These are phyloP conservation scores for Spathaspora sp. DNA, from an alignment of 1,139 yeast species.

Conservation along the genomic window DNA sequence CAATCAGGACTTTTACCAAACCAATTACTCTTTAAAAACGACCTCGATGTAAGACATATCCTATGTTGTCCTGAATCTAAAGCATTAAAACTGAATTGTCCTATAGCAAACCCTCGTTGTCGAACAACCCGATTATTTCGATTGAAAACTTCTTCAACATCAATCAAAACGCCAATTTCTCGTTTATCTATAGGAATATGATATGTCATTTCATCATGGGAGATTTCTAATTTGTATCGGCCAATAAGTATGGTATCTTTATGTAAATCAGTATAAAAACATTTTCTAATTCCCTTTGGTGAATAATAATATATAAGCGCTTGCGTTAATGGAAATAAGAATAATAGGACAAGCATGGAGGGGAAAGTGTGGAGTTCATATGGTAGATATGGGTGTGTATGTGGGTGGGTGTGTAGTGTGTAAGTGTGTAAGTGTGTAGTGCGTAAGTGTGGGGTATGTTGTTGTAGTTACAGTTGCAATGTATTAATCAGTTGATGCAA, in stretches of 20 bases:
- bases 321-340: conserved; percentile 1
- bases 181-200: conserved; percentile 36
- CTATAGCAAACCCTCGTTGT: conserved; percentile 57
- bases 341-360: neutral
- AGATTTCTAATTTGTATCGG: conserved; percentile 55
- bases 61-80: conserved; percentile 72
- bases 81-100: conserved; percentile 69
- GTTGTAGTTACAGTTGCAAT: no score
- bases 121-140: conserved; percentile 66
- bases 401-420: neutral
- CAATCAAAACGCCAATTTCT: conserved; percentile 41
- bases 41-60: conserved; percentile 66
- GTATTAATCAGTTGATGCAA: no score
- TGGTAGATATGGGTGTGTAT: neutral
- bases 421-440: no score
- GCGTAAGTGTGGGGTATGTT: neutral
- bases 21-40: conserved; percentile 31
- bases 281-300: conserved; percentile 57
- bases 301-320: conserved; percentile 47
- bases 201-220: conserved; percentile 45
- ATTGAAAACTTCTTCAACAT: conserved; percentile 63
- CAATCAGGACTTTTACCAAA: conserved; percentile 9
- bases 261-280: conserved; percentile 66
- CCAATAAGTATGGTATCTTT: conserved; percentile 61
- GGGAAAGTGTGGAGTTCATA: neutral